Evolutionary conservation across 306 rosid species (phyloP).

Genomic region (Casuarina glauca): DNA sequence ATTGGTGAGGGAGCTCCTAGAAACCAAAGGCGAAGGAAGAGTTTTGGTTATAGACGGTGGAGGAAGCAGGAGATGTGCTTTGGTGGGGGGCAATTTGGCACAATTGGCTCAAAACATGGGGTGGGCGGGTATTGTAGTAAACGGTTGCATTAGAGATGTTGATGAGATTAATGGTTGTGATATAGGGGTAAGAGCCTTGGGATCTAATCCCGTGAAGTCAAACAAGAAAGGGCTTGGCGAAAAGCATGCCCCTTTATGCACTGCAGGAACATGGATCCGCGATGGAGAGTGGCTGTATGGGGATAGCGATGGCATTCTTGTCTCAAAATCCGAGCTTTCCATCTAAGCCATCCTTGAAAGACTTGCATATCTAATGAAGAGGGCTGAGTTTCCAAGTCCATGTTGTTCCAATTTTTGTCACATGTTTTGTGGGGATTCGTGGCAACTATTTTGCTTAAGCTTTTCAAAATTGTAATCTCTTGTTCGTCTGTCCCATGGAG

Average conservation of each 20-base stretch:
- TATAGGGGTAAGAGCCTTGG: constrained; percentile 55
- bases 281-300: constrained; percentile 61
- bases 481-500: no score
- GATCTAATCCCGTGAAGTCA: constrained; percentile 48
- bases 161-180: constrained; percentile 51
- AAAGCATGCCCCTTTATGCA: constrained; percentile 33
- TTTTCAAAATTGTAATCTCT: no score
- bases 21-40: constrained; percentile 49
- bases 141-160: constrained; percentile 58
- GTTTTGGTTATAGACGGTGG: constrained; percentile 50
- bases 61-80: constrained; percentile 55
- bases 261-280: constrained; percentile 43
- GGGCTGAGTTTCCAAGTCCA: background rate
- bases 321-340: constrained; percentile 33
- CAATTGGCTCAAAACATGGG: constrained; percentile 51
- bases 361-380: background rate
- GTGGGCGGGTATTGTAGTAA: constrained; percentile 51
- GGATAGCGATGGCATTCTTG: constrained; percentile 41
- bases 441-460: no score
- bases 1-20: constrained; percentile 41
- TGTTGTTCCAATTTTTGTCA: background rate
- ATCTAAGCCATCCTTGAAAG: constrained; percentile 12
- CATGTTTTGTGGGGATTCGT: background rate
- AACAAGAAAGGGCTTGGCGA: constrained; percentile 43
- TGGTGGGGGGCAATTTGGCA: constrained; percentile 54